A percentile compares a stretch with the other conserved stretches of the same genome.
Evolutionary conservation across 1,284 basidiomycete genomes (phyloP).

Genomic region (Cryptococcus sp.): DNA sequence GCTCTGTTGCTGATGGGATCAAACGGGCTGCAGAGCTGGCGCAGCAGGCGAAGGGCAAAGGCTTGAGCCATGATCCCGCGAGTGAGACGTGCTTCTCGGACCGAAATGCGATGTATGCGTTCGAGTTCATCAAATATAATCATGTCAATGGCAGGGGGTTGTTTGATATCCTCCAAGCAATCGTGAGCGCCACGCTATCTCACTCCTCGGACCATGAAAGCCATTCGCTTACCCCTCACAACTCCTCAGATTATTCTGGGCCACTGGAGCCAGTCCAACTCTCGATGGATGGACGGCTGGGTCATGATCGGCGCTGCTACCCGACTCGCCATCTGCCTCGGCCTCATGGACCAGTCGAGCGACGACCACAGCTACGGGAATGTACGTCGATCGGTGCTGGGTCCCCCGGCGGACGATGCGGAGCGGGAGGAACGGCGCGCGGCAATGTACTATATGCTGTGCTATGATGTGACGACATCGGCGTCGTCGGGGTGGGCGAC

Average conservation of each 20-base stretch:
- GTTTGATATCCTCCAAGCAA: slow-evolving; percentile 34
- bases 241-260: slow-evolving; percentile 17
- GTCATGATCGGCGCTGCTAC: slow-evolving; percentile 21
- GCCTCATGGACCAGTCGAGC: slow-evolving; percentile 22
- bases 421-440: slow-evolving; percentile 39
- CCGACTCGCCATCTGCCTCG: slow-evolving; percentile 30
- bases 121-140: slow-evolving; percentile 20
- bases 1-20: slow-evolving; percentile 22
- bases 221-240: background rate
- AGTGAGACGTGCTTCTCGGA: slow-evolving; percentile 29
- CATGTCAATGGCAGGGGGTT: slow-evolving; percentile 18
- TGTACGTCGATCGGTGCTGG: slow-evolving; percentile 20
- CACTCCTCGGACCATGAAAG: background rate
- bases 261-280: slow-evolving; percentile 27
- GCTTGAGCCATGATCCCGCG: slow-evolving; percentile 18
- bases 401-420: slow-evolving; percentile 23
- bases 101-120: slow-evolving; percentile 25
- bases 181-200: slow-evolving; percentile 9
- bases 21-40: slow-evolving; percentile 14
- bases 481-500: slow-evolving; percentile 35
- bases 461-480: slow-evolving; percentile 20
- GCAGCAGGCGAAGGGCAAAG: slow-evolving; percentile 7
- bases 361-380: slow-evolving; percentile 3
- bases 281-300: slow-evolving; percentile 43
- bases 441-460: slow-evolving; percentile 25